phyloP scores from a whole-genome alignment of 352 stramenopile species.

The Globisporangium parvum region DNA sequence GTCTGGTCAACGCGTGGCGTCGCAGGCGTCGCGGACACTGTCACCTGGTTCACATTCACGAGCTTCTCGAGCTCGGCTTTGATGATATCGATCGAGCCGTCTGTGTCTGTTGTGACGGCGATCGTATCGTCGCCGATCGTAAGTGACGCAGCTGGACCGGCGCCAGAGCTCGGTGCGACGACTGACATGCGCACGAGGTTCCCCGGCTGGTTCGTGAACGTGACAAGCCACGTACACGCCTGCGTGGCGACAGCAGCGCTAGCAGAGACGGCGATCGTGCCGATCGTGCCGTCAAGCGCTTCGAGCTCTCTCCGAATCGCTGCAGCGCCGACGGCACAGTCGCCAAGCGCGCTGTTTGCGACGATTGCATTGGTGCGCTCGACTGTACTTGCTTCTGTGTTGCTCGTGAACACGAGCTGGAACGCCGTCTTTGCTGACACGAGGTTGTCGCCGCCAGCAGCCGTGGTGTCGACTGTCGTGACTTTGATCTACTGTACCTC shows the following conservation, averaged over 20 bases:
- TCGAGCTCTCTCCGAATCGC: slow-evolving; percentile 50
- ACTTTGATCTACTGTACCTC: slow-evolving; percentile 91
- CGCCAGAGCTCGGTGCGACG: slow-evolving; percentile 32
- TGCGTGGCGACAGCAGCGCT: slow-evolving; percentile 46
- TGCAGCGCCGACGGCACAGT: slow-evolving; percentile 70
- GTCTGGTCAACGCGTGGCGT: slow-evolving; percentile 42
- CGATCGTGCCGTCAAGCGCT: slow-evolving; percentile 30
- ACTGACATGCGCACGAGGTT: slow-evolving; percentile 80
- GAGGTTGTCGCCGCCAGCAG: slow-evolving; percentile 78
- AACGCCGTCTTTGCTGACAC: slow-evolving; percentile 86
- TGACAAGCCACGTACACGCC: slow-evolving; percentile 85
- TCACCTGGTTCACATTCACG: slow-evolving; percentile 86
- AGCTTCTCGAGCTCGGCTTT: slow-evolving; percentile 92
- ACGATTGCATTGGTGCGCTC: slow-evolving; percentile 75
- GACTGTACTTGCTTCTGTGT: slow-evolving; percentile 34
- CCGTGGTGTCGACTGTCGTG: slow-evolving; percentile 88
- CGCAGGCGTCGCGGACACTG: slow-evolving; percentile 45
- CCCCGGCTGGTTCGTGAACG: slow-evolving; percentile 84
- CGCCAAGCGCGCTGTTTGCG: slow-evolving; percentile 66
- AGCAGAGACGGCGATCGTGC: slow-evolving; percentile 40
- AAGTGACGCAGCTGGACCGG: slow-evolving; percentile 27
- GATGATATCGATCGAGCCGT: slow-evolving; percentile 90
- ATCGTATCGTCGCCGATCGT: slow-evolving; percentile 83
- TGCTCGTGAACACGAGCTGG: slow-evolving; percentile 84
- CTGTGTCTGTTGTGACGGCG: slow-evolving; percentile 53